A percentile compares a stretch with the other conserved stretches of the same genome.
phyloP scores from a whole-genome alignment of 148 eudicot species.

The Amaranthus palmeri region DNA sequence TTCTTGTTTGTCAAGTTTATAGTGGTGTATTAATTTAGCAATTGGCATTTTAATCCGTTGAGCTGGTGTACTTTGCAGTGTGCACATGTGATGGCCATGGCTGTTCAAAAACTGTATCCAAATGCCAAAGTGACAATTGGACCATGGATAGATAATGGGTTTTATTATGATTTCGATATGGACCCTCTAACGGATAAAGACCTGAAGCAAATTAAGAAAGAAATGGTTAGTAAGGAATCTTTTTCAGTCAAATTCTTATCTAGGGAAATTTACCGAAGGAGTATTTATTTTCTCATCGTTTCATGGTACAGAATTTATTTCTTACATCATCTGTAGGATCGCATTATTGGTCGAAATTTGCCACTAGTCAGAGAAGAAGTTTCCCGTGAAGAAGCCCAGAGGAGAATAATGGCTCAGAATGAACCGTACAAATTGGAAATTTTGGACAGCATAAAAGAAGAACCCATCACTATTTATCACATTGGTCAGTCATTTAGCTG shows the following conservation, averaged over 20 bases:
- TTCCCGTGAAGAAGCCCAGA: constrained; percentile 86
- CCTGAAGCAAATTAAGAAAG: constrained; percentile 91
- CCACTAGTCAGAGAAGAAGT: constrained; percentile 93
- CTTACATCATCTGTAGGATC: constrained; percentile 94
- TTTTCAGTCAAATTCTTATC: constrained; percentile 6
- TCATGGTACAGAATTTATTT: constrained; percentile 64
- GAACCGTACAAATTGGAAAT: constrained; percentile 96
- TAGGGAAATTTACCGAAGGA: constrained; percentile 24
- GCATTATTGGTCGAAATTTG: constrained; percentile 82
- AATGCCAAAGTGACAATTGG: constrained; percentile 97
- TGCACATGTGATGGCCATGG: constrained; percentile 99
- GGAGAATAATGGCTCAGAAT: constrained; percentile 68
- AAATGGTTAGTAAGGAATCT: constrained; percentile 71
- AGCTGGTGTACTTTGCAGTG: constrained; percentile 53
- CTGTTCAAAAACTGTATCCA: constrained; percentile 94
- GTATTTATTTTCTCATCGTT: constrained; percentile 48
- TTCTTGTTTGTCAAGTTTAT: not conserved
- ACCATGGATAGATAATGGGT: constrained; percentile 98
- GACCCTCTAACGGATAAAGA: constrained; percentile 93
- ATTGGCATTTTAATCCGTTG: not conserved
- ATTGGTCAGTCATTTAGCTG: constrained; percentile 47
- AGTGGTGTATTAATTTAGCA: not conserved
- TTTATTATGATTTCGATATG: constrained; percentile 96
- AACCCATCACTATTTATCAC: constrained; percentile 93
- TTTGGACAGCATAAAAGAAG: constrained; percentile 78